Conservation (phyloP, 2,329 filamentous ascomycete genomes). For the Pseudohalonectria lignicola region DNA sequence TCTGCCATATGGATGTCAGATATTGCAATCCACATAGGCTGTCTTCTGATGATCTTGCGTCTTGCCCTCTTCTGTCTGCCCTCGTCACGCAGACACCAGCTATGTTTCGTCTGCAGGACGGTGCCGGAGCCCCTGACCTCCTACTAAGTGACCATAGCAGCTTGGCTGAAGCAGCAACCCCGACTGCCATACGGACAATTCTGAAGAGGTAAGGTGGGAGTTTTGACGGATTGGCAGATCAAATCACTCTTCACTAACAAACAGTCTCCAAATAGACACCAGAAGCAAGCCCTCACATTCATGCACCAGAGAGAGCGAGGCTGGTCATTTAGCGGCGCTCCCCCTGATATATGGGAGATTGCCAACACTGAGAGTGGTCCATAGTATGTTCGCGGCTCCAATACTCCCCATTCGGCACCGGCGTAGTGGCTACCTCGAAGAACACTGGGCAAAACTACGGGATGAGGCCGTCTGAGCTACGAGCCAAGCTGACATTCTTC, state of each 20-base stretch:
- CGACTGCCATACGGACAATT: conserved; percentile 10
- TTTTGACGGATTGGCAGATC: too few relatives aligned
- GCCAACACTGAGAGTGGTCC: conserved; percentile 9
- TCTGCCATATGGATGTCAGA: conserved; percentile 13
- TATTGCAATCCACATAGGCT: conserved; percentile 26
- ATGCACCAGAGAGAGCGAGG: conserved; percentile 25
- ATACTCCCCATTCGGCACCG: too few relatives aligned
- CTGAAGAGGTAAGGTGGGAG: conserved; percentile 16
- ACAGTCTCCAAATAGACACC: too few relatives aligned
- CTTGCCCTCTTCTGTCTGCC: conserved; percentile 1
- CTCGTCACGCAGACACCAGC: too few relatives aligned
- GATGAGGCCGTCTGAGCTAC: not conserved
- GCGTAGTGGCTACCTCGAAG: too few relatives aligned
- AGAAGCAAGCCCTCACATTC: conserved; percentile 30
- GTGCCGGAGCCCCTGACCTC: conserved; percentile 8
- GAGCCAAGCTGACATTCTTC: not conserved
- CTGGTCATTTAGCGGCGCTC: conserved; percentile 16
- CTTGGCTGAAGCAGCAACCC: conserved; percentile 17
- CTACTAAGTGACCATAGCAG: conserved; percentile 14
- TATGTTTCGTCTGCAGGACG: conserved; percentile 4
- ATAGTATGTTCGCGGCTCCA: conserved; percentile 9
- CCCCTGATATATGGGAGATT: conserved; percentile 22
- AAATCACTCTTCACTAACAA: too few relatives aligned
- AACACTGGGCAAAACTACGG: too few relatives aligned
- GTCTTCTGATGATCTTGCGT: not conserved